Base-by-base conservation (phyloP, 1,284 basidiomycete genomes). In the Cryptococcus sp. region DNA sequence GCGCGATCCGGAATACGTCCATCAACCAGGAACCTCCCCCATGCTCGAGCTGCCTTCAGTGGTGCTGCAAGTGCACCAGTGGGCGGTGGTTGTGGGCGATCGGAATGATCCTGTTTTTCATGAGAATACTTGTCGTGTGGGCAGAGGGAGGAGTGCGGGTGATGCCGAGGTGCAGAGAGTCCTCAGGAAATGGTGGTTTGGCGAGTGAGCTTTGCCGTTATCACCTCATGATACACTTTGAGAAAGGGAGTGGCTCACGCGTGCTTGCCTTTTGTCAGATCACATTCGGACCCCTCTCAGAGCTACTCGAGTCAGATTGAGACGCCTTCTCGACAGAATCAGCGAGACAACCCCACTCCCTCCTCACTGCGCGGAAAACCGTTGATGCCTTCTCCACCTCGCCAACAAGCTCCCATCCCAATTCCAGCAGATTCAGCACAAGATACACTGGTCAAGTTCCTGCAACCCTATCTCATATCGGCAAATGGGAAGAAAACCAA, bases 171-270 rank as follows among this genome's bases (percentile, higher is more conserved):
- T 70, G 1, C 59, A 60, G 25, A 53, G 25, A 31, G 56, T 72
- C 4, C 46, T 75, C 25, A 60, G 61, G 31, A 73, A 71, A 59
- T 75, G 73, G 72, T 75, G 64, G 66, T 51, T 59, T 53, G 72
- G 72, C 27, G 61, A 63, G 71, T 73, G 50, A 61, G 72, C 65
- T 0, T n/a, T 31, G 11, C 19, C 44, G 3, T 45, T 10, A 48
- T 15, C 22, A n/a, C 23, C 27, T 13, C 57, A 47, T 1, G 17
- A 46, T 19, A 19, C 23, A 25, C 40, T 13, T 4, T 13, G 13
- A 45, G 13, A 13, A 45, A 22, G 2, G 11, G 8, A 6, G 42
- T 10, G 11, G 42, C 42, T 38, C 16, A 41, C 22, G 17, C n/a
- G 8, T 22, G 46, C 13, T 22, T 50, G 27, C 46, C 31, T 40